A percentile compares a stretch with the other conserved stretches of the same genome.
These are phyloP conservation scores for Patellaria atrata DNA, from an alignment of 495 filamentous ascomycete genomes.

Conservation along the genomic window DNA sequence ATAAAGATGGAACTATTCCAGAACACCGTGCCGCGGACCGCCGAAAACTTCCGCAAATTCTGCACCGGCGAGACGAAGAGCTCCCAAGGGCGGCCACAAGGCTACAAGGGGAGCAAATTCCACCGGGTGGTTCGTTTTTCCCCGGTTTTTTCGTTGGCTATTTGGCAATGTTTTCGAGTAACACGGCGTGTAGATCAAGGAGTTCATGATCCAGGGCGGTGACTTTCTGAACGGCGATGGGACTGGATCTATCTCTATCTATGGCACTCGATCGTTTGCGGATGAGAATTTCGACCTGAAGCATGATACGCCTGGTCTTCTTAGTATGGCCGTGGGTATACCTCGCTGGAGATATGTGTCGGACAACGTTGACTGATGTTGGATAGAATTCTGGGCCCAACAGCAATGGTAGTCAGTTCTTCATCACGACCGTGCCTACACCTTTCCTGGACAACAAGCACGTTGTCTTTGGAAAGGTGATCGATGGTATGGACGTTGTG, in stretches of 20 bases:
- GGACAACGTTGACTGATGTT: too few relatives aligned
- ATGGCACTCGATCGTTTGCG: slow-evolving; percentile 39
- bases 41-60: slow-evolving; percentile 94
- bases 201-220: slow-evolving; percentile 95
- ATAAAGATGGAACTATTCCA: slow-evolving; percentile 91
- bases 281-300: slow-evolving; percentile 81
- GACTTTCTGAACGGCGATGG: slow-evolving; percentile 92
- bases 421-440: slow-evolving; percentile 80
- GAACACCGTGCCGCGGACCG: slow-evolving; percentile 68
- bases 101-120: slow-evolving; percentile 90
- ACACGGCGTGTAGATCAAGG: too few relatives aligned
- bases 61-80: slow-evolving; percentile 91
- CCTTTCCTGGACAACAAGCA: slow-evolving; percentile 91
- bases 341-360: too few relatives aligned
- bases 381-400: slow-evolving; percentile 90
- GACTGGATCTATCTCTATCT: slow-evolving; percentile 46
- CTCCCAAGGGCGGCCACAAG: slow-evolving; percentile 62
- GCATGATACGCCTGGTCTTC: slow-evolving; percentile 63
- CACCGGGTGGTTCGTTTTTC: slow-evolving; percentile 67
- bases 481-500: slow-evolving; percentile 81
- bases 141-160: background rate
- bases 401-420: slow-evolving; percentile 94
- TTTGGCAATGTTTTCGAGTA: background rate
- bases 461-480: slow-evolving; percentile 85
- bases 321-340: slow-evolving; percentile 96